A percentile compares a stretch with the other conserved stretches of the same genome.
Evolutionary conservation across 2,329 filamentous ascomycete genomes (phyloP).

Genomic region (Aspergillus sp.): DNA sequence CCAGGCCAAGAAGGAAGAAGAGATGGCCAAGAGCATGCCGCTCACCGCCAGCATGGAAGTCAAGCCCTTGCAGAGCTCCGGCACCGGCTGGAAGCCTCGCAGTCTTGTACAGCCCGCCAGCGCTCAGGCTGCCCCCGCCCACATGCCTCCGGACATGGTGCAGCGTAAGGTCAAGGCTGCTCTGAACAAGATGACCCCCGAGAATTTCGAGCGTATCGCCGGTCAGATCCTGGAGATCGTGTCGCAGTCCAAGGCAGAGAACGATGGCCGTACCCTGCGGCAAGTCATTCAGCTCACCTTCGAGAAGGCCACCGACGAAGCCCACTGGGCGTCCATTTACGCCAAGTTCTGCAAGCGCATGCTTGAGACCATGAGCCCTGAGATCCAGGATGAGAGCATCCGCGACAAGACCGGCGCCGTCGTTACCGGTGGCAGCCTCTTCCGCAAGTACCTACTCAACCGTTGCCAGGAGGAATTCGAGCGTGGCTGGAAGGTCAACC

Average conservation of each 20-base stretch:
- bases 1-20: constrained; percentile 53
- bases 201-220: constrained; percentile 95
- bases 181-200: constrained; percentile 99
- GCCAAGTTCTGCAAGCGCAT: constrained; percentile 97
- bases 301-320: constrained; percentile 97
- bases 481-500: constrained; percentile 87
- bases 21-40: constrained; percentile 81
- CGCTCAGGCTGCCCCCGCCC: constrained; percentile 45
- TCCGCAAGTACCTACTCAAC: constrained; percentile 98
- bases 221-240: constrained; percentile 90
- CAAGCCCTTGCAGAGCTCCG: constrained; percentile 66
- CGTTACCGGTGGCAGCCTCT: constrained; percentile 85
- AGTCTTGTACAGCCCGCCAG: constrained; percentile 52
- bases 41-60: constrained; percentile 77
- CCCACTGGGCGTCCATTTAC: constrained; percentile 98
- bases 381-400: constrained; percentile 93
- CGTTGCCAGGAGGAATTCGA: constrained; percentile 98
- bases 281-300: constrained; percentile 99
- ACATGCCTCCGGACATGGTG: constrained; percentile 84
- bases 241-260: constrained; percentile 89
- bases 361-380: constrained; percentile 88
- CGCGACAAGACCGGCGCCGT: constrained; percentile 82
- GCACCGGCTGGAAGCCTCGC: constrained; percentile 83
- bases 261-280: constrained; percentile 85
- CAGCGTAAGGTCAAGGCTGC: constrained; percentile 98